Percentiles rank a stretch among this genome's conserved stretches.
Conservation (phyloP, 2,329 filamentous ascomycete species). For the Epichloe amarillans region DNA sequence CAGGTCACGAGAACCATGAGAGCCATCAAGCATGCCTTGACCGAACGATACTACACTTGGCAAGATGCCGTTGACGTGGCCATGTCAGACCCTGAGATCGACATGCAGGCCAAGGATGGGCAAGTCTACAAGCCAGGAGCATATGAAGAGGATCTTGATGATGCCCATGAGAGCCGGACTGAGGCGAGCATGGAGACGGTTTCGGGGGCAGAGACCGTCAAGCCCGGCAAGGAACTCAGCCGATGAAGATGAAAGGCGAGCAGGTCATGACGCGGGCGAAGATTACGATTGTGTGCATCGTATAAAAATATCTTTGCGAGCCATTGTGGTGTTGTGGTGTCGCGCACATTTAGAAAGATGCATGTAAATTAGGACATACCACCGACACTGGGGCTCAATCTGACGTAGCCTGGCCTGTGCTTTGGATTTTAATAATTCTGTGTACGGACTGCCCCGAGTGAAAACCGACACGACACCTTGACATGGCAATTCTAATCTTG, state of each 20-base stretch:
- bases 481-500: too few relatives aligned
- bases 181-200: constrained; percentile 7
- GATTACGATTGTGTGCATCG: not conserved
- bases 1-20: constrained; percentile 69
- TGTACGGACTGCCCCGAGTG: not conserved
- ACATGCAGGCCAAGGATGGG: constrained; percentile 35
- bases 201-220: constrained; percentile 9
- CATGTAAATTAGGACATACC: constrained; percentile 2
- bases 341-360: constrained; percentile 1
- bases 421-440: not conserved
- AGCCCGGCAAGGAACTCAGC: constrained; percentile 6
- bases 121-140: constrained; percentile 35
- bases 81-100: constrained; percentile 51
- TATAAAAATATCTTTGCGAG: not conserved
- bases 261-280: not conserved
- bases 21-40: constrained; percentile 71
- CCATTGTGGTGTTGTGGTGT: not conserved
- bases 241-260: not conserved
- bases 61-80: constrained; percentile 59
- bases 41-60: constrained; percentile 82
- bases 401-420: not conserved
- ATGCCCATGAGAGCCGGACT: constrained; percentile 14
- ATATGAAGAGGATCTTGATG: constrained; percentile 22
- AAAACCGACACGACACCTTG: not conserved
- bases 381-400: not conserved